A percentile compares a stretch with the other conserved stretches of the same genome.
These are phyloP conservation scores for Amaranthus hypochondriacus DNA, from an alignment of 148 eudicot genomes.

Conservation along the genomic window DNA sequence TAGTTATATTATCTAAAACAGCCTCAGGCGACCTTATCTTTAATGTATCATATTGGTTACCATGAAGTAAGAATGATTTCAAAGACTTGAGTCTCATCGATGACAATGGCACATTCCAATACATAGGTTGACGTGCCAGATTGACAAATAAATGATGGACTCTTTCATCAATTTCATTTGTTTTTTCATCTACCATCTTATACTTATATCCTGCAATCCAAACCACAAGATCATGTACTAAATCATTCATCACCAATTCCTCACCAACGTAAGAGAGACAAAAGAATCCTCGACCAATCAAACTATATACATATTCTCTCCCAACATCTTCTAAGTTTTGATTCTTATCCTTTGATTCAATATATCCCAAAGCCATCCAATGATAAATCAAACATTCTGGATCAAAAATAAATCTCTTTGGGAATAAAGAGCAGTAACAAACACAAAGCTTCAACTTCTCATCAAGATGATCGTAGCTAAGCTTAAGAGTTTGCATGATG, in stretches of 20 bases:
- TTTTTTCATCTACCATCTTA: neutral
- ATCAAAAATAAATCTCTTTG: neutral
- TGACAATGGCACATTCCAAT: neutral
- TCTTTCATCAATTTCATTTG: neutral
- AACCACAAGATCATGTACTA: neutral
- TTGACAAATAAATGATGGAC: neutral
- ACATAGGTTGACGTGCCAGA: neutral
- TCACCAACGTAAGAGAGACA: too few species aligned
- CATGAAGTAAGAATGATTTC: neutral
- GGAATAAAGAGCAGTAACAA: neutral
- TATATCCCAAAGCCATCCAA: constrained; percentile 13
- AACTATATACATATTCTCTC: neutral
- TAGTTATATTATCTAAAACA: neutral
- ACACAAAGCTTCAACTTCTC: constrained; percentile 4
- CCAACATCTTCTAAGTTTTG: constrained; percentile 12
- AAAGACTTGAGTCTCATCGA: neutral
- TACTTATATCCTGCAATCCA: neutral
- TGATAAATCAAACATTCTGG: neutral
- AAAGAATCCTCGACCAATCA: constrained; percentile 6
- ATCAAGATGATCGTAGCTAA: neutral
- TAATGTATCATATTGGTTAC: neutral
- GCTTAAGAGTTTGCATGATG: neutral
- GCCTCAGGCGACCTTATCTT: neutral
- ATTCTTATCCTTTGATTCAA: neutral
- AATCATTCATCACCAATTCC: neutral